Evolutionary conservation across 2,329 filamentous ascomycete genomes (phyloP).

Genomic region (Penicillium sp.): DNA sequence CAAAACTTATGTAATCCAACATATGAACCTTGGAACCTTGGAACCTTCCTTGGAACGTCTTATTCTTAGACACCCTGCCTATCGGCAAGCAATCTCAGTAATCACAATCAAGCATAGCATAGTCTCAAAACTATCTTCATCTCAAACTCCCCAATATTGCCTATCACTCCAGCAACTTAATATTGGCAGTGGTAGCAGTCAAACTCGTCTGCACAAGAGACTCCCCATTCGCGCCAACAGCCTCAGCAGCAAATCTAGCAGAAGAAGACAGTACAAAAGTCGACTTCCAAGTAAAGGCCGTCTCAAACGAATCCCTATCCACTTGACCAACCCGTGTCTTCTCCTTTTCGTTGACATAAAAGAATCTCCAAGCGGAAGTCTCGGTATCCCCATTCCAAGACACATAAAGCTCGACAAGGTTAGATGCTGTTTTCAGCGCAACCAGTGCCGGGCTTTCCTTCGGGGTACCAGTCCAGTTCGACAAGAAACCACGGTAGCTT

Average conservation of each 20-base stretch:
- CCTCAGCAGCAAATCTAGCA: conserved; percentile 2
- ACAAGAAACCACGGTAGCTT: conserved; percentile 39
- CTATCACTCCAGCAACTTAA: not conserved
- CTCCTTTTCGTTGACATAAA: not conserved
- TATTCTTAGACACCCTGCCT: not conserved
- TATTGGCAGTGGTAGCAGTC: not conserved
- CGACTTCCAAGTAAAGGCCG: not conserved
- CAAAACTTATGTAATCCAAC: too few species aligned
- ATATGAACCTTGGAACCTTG: too few species aligned
- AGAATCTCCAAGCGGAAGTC: conserved; percentile 4
- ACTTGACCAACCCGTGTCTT: not conserved
- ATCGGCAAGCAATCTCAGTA: not conserved
- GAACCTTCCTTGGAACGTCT: too few species aligned
- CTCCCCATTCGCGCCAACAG: not conserved
- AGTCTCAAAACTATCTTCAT: rapidly evolving
- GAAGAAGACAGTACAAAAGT: not conserved
- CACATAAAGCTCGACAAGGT: not conserved
- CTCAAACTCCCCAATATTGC: not conserved
- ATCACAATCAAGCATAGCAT: not conserved
- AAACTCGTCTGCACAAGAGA: not conserved
- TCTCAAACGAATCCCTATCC: conserved; percentile 1
- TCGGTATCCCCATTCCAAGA: conserved; percentile 10
- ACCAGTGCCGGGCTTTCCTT: not conserved
- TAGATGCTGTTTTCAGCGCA: not conserved
- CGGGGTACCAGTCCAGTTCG: conserved; percentile 36